Conservation (phyloP, 345 rosid species). For the Viola odorata region DNA sequence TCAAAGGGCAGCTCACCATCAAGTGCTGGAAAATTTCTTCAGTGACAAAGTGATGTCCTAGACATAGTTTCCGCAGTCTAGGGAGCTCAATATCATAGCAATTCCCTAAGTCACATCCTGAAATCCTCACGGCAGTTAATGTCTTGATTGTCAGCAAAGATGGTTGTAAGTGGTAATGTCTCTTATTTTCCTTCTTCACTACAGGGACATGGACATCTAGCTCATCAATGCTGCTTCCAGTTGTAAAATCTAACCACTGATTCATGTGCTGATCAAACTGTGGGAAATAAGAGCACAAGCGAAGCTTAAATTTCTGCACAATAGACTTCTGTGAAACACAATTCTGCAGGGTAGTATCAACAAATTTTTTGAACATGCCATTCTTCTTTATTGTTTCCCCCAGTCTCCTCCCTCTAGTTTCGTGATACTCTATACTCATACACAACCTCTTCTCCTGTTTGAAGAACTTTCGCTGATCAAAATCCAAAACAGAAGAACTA, state of each 20-base stretch:
- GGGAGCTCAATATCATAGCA: constrained; percentile 13
- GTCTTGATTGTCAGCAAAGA: constrained; percentile 15
- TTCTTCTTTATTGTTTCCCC: background rate
- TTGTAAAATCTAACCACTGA: constrained; percentile 22
- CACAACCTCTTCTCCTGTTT: background rate
- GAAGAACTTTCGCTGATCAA: constrained; percentile 31
- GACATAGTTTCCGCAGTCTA: constrained; percentile 20
- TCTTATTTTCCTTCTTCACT: background rate
- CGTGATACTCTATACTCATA: background rate
- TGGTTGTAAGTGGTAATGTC: constrained; percentile 16
- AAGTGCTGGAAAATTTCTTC: constrained; percentile 12
- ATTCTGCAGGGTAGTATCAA: constrained; percentile 17
- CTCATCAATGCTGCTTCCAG: constrained; percentile 19
- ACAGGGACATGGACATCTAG: constrained; percentile 23
- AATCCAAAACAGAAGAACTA: constrained; percentile 22
- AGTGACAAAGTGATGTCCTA: constrained; percentile 17
- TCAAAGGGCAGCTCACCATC: constrained; percentile 23
- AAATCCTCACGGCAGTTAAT: constrained; percentile 19
- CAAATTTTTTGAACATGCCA: constrained; percentile 13
- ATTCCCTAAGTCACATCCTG: constrained; percentile 25
- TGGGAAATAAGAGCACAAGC: constrained; percentile 12
- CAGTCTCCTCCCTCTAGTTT: background rate
- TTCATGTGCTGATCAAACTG: constrained; percentile 3
- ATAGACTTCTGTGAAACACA: constrained; percentile 8
- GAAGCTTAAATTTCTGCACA: constrained; percentile 23